Evolutionary conservation across 1,139 yeast species (phyloP).

Genomic region (Debaryomyces psychrophilus): DNA sequence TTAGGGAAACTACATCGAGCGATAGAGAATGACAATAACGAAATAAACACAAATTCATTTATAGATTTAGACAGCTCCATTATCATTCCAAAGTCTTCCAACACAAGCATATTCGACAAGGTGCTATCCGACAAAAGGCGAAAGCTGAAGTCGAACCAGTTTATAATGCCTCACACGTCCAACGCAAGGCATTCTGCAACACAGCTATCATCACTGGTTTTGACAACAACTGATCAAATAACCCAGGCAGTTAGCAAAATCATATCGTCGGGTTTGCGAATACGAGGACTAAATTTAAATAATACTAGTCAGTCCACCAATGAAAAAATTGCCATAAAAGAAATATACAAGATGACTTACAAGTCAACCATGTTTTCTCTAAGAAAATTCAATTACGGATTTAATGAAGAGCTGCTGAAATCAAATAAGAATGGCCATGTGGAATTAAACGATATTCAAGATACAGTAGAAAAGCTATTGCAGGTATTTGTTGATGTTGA

Average conservation of each 20-base stretch:
- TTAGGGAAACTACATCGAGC: constrained; percentile 4
- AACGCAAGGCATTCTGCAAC: constrained; percentile 10
- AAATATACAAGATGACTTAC: constrained; percentile 47
- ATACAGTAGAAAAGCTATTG: constrained; percentile 39
- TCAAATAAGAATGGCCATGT: constrained; percentile 16
- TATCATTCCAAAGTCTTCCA: constrained; percentile 11
- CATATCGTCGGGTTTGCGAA: constrained; percentile 45
- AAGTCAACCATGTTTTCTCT: constrained; percentile 45
- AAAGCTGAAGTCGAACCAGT: constrained; percentile 23
- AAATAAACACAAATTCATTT: not conserved
- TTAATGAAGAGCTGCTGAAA: constrained; percentile 17
- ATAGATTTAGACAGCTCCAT: not conserved
- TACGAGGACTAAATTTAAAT: constrained; percentile 42
- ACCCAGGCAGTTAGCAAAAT: constrained; percentile 39
- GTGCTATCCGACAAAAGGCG: constrained; percentile 32
- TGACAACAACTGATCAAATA: constrained; percentile 36
- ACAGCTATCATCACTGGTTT: constrained; percentile 23
- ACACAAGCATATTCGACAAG: constrained; percentile 37
- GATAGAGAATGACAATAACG: constrained; percentile 1
- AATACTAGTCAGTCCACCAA: constrained; percentile 28
- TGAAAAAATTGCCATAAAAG: constrained; percentile 41
- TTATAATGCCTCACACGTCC: constrained; percentile 13
- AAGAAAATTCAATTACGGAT: constrained; percentile 38
- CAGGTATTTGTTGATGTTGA: constrained; percentile 40
- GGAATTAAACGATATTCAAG: constrained; percentile 37